phyloP scores from a whole-genome alignment of 2,329 filamentous ascomycete genomes.

The Colletotrichum coccodes region DNA sequence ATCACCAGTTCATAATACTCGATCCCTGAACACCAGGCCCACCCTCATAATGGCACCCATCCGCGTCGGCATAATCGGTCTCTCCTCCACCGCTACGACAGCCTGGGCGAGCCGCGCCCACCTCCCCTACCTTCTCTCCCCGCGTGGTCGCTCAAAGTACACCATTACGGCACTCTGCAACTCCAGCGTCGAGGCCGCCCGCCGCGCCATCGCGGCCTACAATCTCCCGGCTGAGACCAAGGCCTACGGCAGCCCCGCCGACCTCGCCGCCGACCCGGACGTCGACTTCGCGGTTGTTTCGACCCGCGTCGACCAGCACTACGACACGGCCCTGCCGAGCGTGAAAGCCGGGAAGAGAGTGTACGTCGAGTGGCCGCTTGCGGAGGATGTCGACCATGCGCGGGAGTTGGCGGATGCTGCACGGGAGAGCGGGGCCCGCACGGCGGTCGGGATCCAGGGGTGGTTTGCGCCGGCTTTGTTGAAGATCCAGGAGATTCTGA shows the following conservation, averaged over 20 bases:
- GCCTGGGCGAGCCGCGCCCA: conserved; percentile 68
- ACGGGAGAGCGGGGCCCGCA: conserved; percentile 30
- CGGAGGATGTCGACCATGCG: conserved; percentile 51
- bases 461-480: conserved; percentile 53
- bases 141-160: conserved; percentile 51
- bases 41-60: conserved; percentile 46
- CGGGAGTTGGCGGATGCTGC: conserved; percentile 48
- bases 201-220: conserved; percentile 54
- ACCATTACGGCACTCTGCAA: conserved; percentile 64
- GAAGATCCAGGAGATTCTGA: conserved; percentile 57
- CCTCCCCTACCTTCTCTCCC: conserved; percentile 67
- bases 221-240: conserved; percentile 51
- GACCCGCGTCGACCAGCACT: conserved; percentile 66
- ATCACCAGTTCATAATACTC: not conserved
- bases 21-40: not conserved
- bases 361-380: conserved; percentile 69
- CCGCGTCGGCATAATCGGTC: conserved; percentile 66
- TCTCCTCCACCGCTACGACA: conserved; percentile 61
- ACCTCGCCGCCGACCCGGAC: conserved; percentile 58
- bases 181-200: conserved; percentile 55
- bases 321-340: conserved; percentile 54
- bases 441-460: conserved; percentile 63
- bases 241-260: conserved; percentile 60
- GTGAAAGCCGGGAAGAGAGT: conserved; percentile 62
- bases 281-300: conserved; percentile 66